phyloP scores from a whole-genome alignment of 2,329 filamentous ascomycete species.

The Arachnopeziza araneosa region DNA sequence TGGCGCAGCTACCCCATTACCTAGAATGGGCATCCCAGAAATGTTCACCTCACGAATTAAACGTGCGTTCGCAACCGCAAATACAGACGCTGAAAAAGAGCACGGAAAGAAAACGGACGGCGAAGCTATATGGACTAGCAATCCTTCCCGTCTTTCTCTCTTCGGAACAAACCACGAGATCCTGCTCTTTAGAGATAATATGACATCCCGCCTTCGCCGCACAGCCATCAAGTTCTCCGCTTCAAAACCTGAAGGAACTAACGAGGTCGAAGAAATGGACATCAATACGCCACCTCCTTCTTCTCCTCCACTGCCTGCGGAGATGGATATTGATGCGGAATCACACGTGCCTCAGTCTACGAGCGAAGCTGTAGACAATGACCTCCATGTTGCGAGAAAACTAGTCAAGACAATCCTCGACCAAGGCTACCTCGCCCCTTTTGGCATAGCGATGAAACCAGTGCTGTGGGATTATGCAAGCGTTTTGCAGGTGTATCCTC shows the following conservation, averaged over 20 bases:
- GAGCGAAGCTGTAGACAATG: slow-evolving; percentile 2
- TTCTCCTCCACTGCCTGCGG: slow-evolving; percentile 22
- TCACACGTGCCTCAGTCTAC: neutral
- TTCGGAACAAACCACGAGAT: slow-evolving; percentile 89
- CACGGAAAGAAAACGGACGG: slow-evolving; percentile 51
- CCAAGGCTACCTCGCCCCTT: slow-evolving; percentile 84
- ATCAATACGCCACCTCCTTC: slow-evolving; percentile 5
- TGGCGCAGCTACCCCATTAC: slow-evolving; percentile 65
- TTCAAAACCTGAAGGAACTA: slow-evolving; percentile 32
- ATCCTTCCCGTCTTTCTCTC: slow-evolving; percentile 73
- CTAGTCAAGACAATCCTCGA: slow-evolving; percentile 89
- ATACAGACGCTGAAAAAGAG: slow-evolving; percentile 56
- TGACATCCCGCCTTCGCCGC: slow-evolving; percentile 71
- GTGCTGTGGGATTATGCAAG: slow-evolving; percentile 85
- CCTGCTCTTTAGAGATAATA: slow-evolving; percentile 80
- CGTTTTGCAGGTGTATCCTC: slow-evolving; percentile 75
- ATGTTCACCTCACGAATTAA: slow-evolving; percentile 86
- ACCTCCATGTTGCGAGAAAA: slow-evolving; percentile 57
- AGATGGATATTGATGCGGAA: slow-evolving; percentile 35
- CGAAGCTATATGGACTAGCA: slow-evolving; percentile 81
- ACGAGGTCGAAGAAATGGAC: slow-evolving; percentile 22
- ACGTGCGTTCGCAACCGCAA: slow-evolving; percentile 72
- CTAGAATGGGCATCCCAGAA: slow-evolving; percentile 69
- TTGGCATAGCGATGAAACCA: slow-evolving; percentile 71
- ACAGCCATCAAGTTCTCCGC: slow-evolving; percentile 66